Percentiles rank a stretch among this genome's conserved stretches.
Conservation (phyloP, 2,329 filamentous ascomycete species). For the Colletotrichum acutatum region DNA sequence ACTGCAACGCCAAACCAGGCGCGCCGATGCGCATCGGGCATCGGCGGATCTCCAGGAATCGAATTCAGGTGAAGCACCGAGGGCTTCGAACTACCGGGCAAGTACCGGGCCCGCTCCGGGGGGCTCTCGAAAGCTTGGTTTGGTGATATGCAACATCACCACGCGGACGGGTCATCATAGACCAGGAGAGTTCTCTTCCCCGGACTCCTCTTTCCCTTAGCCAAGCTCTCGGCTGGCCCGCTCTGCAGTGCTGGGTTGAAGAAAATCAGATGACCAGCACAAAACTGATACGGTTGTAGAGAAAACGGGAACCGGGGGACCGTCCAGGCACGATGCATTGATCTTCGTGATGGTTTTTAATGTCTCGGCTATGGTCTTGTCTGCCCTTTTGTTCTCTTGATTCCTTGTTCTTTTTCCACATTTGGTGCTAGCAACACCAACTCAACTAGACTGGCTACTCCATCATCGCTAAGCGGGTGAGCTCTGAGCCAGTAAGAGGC, state of each 20-base stretch:
- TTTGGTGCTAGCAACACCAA: background rate
- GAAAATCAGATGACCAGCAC: background rate
- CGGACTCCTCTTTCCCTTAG: background rate
- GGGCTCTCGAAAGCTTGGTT: constrained; percentile 10
- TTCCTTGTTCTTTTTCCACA: background rate
- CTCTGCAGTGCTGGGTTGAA: background rate
- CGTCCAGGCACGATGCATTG: background rate
- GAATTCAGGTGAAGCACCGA: background rate
- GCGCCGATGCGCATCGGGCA: constrained; percentile 18
- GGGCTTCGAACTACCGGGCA: constrained; percentile 1
- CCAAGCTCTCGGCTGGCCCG: background rate
- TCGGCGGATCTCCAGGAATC: constrained; percentile 27
- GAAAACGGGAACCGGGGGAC: background rate
- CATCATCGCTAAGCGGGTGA: background rate
- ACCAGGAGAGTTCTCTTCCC: background rate
- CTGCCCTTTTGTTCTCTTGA: background rate
- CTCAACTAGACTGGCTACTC: background rate
- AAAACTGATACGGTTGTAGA: background rate
- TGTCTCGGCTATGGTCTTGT: background rate
- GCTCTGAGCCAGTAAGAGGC: constrained; percentile 16
- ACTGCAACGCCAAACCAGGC: background rate
- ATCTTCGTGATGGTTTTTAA: background rate
- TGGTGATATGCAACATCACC: background rate
- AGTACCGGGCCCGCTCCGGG: background rate
- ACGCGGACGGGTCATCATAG: background rate